Conservation (phyloP, 2,329 filamentous ascomycete genomes). For the Colletotrichum kahawae region DNA sequence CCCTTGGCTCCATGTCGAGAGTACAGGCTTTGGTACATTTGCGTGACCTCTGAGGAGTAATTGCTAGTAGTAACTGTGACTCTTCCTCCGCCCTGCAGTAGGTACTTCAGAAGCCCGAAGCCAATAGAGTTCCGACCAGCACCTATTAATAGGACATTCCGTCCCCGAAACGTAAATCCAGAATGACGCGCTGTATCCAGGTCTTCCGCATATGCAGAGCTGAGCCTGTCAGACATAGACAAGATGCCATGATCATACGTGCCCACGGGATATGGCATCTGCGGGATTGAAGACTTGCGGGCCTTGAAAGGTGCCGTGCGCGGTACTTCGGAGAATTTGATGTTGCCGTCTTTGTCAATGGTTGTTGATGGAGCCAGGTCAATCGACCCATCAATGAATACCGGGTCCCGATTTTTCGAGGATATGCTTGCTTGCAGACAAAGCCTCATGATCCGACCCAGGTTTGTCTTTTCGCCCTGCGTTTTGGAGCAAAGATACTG, state of each 20-base stretch:
- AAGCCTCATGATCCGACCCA: background rate
- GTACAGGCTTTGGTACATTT: conserved; percentile 99
- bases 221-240: conserved; percentile 60
- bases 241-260: background rate
- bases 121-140: conserved; percentile 97
- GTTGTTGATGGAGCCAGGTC: background rate
- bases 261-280: background rate
- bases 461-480: conserved; percentile 93
- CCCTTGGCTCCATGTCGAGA: conserved; percentile 89
- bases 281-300: background rate
- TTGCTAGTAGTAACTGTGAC: conserved; percentile 97
- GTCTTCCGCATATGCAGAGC: conserved; percentile 71
- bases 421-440: background rate
- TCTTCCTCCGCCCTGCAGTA: conserved; percentile 95
- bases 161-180: conserved; percentile 90
- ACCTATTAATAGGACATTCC: conserved; percentile 97
- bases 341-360: background rate
- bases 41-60: conserved; percentile 94
- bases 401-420: background rate
- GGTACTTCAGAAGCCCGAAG: conserved; percentile 90
- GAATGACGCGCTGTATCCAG: conserved; percentile 81
- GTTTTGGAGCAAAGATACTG: conserved; percentile 99
- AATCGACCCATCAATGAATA: background rate
- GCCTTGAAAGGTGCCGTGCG: background rate
- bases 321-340: background rate